These are phyloP conservation scores for Tagetes erecta DNA, from an alignment of 129 eudicot species.

Conservation along the genomic window DNA sequence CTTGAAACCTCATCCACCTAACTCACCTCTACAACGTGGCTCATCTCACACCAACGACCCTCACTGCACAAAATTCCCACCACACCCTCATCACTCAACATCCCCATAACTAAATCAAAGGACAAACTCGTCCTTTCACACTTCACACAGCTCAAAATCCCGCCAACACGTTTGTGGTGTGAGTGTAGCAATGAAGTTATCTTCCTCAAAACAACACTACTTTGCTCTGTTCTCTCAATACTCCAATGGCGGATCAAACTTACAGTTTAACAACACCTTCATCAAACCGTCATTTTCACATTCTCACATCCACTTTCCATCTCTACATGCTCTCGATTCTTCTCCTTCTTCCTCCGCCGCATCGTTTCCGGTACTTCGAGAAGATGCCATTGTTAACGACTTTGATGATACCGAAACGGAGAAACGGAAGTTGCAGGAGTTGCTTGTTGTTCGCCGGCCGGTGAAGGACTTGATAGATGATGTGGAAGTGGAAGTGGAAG, in stretches of 20 bases:
- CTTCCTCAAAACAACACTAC: slow-evolving; percentile 41
- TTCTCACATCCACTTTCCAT: slow-evolving; percentile 31
- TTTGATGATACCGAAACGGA: slow-evolving; percentile 38
- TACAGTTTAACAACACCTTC: slow-evolving; percentile 38
- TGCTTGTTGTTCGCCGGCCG: slow-evolving; percentile 77
- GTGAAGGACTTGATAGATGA: slow-evolving; percentile 48
- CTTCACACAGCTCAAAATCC: slow-evolving; percentile 42
- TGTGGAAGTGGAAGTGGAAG: slow-evolving; percentile 24
- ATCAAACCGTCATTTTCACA: slow-evolving; percentile 38
- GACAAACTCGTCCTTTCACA: slow-evolving; percentile 13
- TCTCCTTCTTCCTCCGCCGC: slow-evolving; percentile 48
- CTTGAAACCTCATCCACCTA: slow-evolving; percentile 29
- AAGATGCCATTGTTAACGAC: slow-evolving; percentile 23
- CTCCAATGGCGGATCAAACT: slow-evolving; percentile 28
- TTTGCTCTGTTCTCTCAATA: slow-evolving; percentile 27
- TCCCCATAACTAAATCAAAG: neutral
- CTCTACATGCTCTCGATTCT: slow-evolving; percentile 47
- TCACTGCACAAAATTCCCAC: neutral
- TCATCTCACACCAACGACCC: slow-evolving; percentile 22
- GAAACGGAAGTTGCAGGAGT: slow-evolving; percentile 56
- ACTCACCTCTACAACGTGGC: slow-evolving; percentile 26
- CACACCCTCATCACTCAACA: slow-evolving; percentile 20
- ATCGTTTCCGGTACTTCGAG: slow-evolving; percentile 15
- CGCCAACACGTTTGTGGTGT: slow-evolving; percentile 39
- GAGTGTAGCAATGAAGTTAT: slow-evolving; percentile 33